Conservation (phyloP, 768 basidiomycete species). For the Suillus weaverae region DNA sequence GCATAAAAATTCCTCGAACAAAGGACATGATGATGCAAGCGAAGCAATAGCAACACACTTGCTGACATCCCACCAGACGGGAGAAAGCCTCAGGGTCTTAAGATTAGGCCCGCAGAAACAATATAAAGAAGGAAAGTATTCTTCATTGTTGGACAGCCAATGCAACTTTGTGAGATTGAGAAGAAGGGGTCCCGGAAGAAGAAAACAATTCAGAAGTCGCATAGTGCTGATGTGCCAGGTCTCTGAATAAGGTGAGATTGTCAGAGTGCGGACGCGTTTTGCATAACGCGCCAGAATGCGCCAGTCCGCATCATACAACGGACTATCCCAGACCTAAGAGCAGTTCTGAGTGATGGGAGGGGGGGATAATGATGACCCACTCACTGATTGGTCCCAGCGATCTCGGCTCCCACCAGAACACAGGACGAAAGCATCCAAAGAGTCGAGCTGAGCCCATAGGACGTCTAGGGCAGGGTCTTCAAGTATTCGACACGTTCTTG, state of each 20-base stretch:
- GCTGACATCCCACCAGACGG: neutral
- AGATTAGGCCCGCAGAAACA: neutral
- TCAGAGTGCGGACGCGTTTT: neutral
- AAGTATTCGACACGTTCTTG: slow-evolving; percentile 10
- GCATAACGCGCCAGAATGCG: neutral
- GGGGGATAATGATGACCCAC: neutral
- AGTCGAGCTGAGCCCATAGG: slow-evolving; percentile 6
- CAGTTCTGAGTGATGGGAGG: neutral
- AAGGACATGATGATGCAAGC: neutral
- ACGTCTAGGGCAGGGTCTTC: slow-evolving; percentile 6
- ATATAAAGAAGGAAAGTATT: neutral
- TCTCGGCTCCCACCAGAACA: neutral
- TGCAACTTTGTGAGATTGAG: slow-evolving; percentile 24
- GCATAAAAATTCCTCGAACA: neutral
- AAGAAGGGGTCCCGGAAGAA: slow-evolving; percentile 18
- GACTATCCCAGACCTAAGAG: neutral
- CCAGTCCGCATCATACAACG: neutral
- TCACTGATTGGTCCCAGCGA: neutral
- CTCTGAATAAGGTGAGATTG: neutral
- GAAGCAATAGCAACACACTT: neutral
- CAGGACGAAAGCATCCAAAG: neutral
- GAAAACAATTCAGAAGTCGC: neutral
- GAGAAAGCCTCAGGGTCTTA: neutral
- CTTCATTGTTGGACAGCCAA: slow-evolving; percentile 11
- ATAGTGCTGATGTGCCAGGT: neutral